Base-by-base conservation (phyloP, 441 rosid genomes). In the Breynia disticha region DNA sequence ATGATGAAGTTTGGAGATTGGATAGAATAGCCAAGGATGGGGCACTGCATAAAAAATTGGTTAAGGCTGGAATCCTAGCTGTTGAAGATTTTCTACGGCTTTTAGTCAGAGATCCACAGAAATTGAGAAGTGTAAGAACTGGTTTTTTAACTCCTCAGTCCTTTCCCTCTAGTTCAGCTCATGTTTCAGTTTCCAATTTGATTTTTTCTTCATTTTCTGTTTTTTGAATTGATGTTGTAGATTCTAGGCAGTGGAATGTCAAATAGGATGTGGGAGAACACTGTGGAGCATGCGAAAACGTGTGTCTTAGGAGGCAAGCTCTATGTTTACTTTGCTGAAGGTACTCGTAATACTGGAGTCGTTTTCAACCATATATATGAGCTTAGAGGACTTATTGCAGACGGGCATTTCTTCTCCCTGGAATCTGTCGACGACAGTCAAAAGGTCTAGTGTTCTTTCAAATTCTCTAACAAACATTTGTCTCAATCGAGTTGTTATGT, bases 161-260 rank as follows among this genome's bases (percentile, higher is more conserved):
- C 15, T 20, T 46, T n/a, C 22, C 15, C 44, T 38, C 16, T 16
- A 54, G 32, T 35, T 47, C 20, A 32, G 16, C 14, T 42, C 20
- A 52, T 14, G 32, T 14, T 56, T 41, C 44, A 46, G 11, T 47
- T 54, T 50, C 48, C 12, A 32, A 48, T 48, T 57, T 62, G n/a
- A 16, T 55, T 39, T 52, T n/a, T 61, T 42, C 35, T 22, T 59
- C 4, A 7, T 57, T 37, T 56, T 56, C 50, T 56, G 39, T n/a
- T 48, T 47, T 37, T 21, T 11, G 54, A 52, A 52, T 45, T 51
- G 62, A 41, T 57, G 37, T 48, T 67, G 38, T 50, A 94, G 97
- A 79, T 89, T 60, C 94, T 94, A 20, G 99, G 99, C 62, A 89
- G 97, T 58, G 99, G 99, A 48, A 87, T 94, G 97, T 87, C 99